Evolutionary conservation across 108 stramenopile genomes (phyloP), one percentile per base, ranked within the genome.

Genomic region (Craspedostauros australis): DNA sequence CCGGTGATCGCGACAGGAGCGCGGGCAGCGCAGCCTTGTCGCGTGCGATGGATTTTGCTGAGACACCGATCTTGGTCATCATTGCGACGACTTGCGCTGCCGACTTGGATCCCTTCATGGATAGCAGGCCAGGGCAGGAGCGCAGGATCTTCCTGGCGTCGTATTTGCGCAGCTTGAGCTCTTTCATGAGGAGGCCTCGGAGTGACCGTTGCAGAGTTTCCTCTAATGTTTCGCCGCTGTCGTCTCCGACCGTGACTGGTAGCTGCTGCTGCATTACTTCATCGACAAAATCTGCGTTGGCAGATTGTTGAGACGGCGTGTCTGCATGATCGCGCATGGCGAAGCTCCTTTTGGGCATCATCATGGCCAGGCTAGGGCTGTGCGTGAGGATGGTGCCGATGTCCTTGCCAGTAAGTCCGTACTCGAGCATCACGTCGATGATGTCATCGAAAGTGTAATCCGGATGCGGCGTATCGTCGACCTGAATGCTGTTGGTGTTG

Each of bases 71-170:
- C 19, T 66, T 64, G 15, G 76, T 50, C 78, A 88, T 69, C 2
- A 84, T 63, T 1, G 47, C 47, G 7, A 88, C 76, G 19, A 88
- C 71, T 51, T 84, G 60, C 24, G 51, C 66, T 2, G 86, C 82
- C 7, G 75, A 65, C 27, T 53, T 51, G 4, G 86, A 84, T 21
- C 86, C 86, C 39, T 66, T 49, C 39, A 69, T 73, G 8, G 78
- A 77, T 20, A 88, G 62, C 1, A 88, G 57, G 15, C 80, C 77
- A 8, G 86, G 73, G 11, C 77, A 77, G 29, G 50, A 54, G 29
- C 86, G 54, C 16, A 88, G 42, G 3, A 88, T 69, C 67, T 88
- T 77, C 14, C 82, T 60, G 0, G 86, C 86, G 50, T 88, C 86
- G 50, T 84, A 88, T 52, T 60, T 66, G 26, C 86, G 61, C 19